Evolutionary conservation across 2,329 filamentous ascomycete genomes (phyloP), one percentile per base, ranked within the genome.

Genomic region (Nothophaeocryptopus gaeumannii): DNA sequence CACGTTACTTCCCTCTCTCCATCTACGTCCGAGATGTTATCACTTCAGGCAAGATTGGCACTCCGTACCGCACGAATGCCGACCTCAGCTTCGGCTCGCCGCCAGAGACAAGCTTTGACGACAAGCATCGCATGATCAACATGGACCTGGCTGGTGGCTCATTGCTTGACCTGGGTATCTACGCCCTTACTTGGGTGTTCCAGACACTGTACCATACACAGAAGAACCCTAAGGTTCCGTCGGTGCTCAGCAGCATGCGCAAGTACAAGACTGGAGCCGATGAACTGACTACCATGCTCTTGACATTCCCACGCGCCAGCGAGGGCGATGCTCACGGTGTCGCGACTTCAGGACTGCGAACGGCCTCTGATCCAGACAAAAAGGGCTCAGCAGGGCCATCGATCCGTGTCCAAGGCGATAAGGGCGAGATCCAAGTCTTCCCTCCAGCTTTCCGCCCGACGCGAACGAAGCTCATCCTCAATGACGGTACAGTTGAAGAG

Each of bases 111-210:
- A 74, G 81, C 47, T 81, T 76, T 59, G 74, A 78, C 35, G 78
- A 83, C 62, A 73, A 78, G 43, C 77, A 90, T 72, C 84, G 90
- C 45, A 90, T 95, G 82, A 80, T 95, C 55, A 95, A 95, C 70
- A 78, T 78, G 14, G 85, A 91, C 62, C 78, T 96, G 38, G 90
- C 89, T 0, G 90, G 90, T 29, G 90, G 90, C 45, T 86, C 85
- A 2, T 74, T 95, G 47, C 78, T 96, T 43, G 90, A 96, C 69
- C 76, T 96, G 50, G 90, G 90, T 54, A 86, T 96, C 69, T 96
- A 96, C 74, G 82, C 88, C 39, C 72, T 96, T 54, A 95, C 89
- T 30, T 96, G 90, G 90, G 80, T 93, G 5, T 95, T 92, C 78
- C 89, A 95, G 72, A 86, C 85, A 38, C 78, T 95, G 26, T 95